These are phyloP conservation scores for Yamadazyma trypodendri DNA, from an alignment of 1,139 yeast genomes.

Conservation along the genomic window DNA sequence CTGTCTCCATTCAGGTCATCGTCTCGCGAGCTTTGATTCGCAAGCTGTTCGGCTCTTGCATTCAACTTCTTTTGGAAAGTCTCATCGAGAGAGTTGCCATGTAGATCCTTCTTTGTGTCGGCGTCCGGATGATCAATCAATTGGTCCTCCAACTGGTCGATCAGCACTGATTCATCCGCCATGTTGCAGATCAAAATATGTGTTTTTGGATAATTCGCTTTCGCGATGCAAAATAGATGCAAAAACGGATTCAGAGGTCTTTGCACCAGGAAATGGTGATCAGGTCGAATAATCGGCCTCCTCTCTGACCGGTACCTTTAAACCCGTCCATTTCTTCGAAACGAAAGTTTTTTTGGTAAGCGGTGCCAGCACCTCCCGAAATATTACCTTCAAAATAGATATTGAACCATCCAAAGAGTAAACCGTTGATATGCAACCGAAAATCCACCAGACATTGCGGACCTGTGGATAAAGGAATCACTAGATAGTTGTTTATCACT, in stretches of 20 bases:
- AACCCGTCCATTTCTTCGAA: conserved; percentile 52
- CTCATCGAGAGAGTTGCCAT: conserved; percentile 36
- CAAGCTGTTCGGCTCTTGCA: conserved; percentile 44
- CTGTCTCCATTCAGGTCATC: conserved; percentile 10
- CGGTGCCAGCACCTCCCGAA: no score
- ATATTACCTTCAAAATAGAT: conserved; percentile 10
- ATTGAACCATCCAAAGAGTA: conserved; percentile 33
- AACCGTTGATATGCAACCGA: conserved; percentile 8
- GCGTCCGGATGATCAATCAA: conserved; percentile 49
- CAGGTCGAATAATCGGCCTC: conserved; percentile 50
- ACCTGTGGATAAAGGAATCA: not conserved
- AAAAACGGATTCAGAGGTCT: no score
- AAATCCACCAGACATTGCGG: conserved; percentile 2
- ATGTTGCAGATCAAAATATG: conserved; percentile 17
- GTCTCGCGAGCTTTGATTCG: conserved; percentile 8
- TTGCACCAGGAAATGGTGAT: conserved; percentile 8
- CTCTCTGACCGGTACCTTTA: conserved; percentile 57
- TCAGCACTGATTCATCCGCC: conserved; percentile 41
- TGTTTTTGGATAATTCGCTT: no score
- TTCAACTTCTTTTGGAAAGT: conserved; percentile 46
- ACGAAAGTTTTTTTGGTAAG: not conserved
- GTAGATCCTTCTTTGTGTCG: conserved; percentile 31
- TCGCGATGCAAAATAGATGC: no score
- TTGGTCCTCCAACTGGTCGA: conserved; percentile 47
- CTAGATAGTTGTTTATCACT: not conserved